phyloP scores from a whole-genome alignment of 2,329 filamentous ascomycete species.

The Alternaria ventricosa region DNA sequence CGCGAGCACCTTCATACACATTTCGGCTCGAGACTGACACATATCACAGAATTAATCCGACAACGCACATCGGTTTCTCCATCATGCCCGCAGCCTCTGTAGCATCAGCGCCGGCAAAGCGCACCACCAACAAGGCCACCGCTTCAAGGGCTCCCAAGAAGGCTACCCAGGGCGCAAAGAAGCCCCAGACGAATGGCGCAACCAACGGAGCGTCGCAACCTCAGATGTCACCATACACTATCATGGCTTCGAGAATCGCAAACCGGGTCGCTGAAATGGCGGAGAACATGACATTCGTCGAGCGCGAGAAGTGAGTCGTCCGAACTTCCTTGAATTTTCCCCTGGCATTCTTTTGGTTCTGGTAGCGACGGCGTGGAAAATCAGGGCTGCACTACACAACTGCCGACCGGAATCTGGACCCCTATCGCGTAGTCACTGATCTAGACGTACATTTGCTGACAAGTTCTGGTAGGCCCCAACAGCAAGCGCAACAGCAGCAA shows the following conservation, averaged over 20 bases:
- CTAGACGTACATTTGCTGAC: constrained; percentile 13
- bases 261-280: constrained; percentile 61
- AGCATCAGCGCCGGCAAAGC: constrained; percentile 42
- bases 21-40: constrained; percentile 6
- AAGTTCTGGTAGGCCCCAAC: constrained; percentile 23
- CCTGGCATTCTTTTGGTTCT: neutral
- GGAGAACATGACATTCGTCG: constrained; percentile 60
- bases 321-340: neutral
- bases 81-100: constrained; percentile 45
- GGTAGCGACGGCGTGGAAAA: constrained; percentile 21
- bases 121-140: constrained; percentile 37
- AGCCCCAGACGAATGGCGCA: constrained; percentile 33
- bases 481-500: constrained; percentile 27
- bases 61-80: neutral
- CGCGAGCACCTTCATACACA: constrained; percentile 19
- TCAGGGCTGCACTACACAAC: neutral
- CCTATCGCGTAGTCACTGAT: neutral
- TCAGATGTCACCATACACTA: constrained; percentile 55
- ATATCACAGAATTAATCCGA: neutral
- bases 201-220: constrained; percentile 34
- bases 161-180: constrained; percentile 24
- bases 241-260: constrained; percentile 59
- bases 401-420: neutral
- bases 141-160: constrained; percentile 42
- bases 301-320: constrained; percentile 48